Base-by-base conservation (phyloP, 441 rosid species). In the Populus trichocarpa region DNA sequence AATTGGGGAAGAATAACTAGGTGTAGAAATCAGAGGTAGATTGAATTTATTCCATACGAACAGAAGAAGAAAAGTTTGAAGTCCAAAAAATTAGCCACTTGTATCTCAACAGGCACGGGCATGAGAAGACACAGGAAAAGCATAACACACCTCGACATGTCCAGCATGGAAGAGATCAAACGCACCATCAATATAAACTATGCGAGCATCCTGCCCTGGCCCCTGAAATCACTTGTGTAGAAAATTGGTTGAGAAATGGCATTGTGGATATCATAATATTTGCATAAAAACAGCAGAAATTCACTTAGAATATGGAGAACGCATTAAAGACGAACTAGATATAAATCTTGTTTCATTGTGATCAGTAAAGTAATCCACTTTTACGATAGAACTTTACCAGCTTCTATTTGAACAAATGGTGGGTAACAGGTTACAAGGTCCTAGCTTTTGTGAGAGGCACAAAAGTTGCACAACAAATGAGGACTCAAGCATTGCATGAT, bases 91-190 rank as follows among this genome's bases (percentile, higher is more conserved):
- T 46, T 46, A 14, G 57, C 57, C 57, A 46, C 2, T 46, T 46
- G 57, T 46, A 46, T 13, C 66, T 13, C 6, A 8, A 1, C 16
- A 20, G 22, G 22, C 9, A 61, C 18, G 22, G 22, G 22, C 66
- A 61, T 61, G 66, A 3, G 18, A 61, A 61, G 22, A 61, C 2
- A 13, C 53, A 20, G 22, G 66, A 6, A 16, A 4, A 61, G 20
- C 66, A 64, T 6, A 59, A 65, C 8, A 79, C 80, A 89, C 93
- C 93, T 90, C 91, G 40, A 88, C 90, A 83, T 88, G 93, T 72
- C 93, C 93, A 30, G 93, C 93, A 86, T 88, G 91, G 78, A 90
- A 90, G 74, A 90, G 88, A 86, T 90, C 93, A 80, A 90, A 90
- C 63, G 90, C 93, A 46, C 93, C 93, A 76, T 85, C 93, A 5